Base-by-base conservation (phyloP, 1,284 basidiomycete genomes). In the Phellopilus nigrolimitatus region DNA sequence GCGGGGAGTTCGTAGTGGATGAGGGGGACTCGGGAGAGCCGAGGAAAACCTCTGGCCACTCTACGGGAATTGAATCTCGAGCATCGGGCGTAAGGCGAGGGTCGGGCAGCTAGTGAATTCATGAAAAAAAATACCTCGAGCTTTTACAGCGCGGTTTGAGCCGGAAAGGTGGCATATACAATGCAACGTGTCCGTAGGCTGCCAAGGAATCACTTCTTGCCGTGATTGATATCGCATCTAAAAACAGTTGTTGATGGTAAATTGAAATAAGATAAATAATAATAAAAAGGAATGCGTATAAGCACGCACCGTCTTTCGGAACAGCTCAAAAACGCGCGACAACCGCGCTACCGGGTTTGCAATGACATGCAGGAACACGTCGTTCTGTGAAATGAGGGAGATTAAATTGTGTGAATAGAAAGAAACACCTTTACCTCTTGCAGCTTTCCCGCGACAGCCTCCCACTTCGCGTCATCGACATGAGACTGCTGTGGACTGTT, bases 131-230 rank as follows among this genome's bases (percentile, higher is more conserved):
- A 12, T 46, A 42, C 33, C 36, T 42, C 43, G 38, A 2, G 28
- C 12, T 8, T 30, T 46, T 17, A 43, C 24, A 10, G 12, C 36
- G 21, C 15, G 45, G 25, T 30, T 13, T 8, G 48, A 47, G 17
- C 53, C 53, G n/a, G 53, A 55, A 4, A 55, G 44, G 36, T 55
- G 53, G 53, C 53, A 55, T 12, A 51, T 47, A 34, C 53, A 55
- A 28, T 51, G 53, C n/a, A 30, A 44, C 8, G 42, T 41, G 22
- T 51, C 53, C 4, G 45, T 27, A 19, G 49, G 44, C 22, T 55
- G 53, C 53, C 53, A 55, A 24, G 53, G 53, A 8, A 55, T 47
- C 5, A 55, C 53, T 33, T 55, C 49, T 37, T 55, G 53, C 12
- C 53, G 42, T 28, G 43, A 51, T 41, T 55, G 53, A 21, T 22